phyloP scores from a whole-genome alignment of 768 basidiomycete genomes.

The Hericium coralloides region DNA sequence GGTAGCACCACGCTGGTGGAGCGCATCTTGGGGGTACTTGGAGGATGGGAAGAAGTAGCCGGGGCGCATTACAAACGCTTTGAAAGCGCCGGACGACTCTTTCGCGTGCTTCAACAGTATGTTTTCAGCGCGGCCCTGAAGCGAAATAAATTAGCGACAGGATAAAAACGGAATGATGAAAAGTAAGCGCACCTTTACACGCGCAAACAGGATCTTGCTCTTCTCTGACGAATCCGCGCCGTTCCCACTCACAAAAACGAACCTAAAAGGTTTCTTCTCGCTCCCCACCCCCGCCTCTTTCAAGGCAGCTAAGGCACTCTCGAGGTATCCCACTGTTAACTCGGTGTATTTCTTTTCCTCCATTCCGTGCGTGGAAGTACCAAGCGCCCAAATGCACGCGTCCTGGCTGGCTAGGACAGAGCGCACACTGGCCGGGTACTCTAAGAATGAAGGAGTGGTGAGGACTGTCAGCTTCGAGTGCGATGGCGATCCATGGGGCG shows the following conservation, averaged over 20 bases:
- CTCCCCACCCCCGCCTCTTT: slow-evolving; percentile 11
- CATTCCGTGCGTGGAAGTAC: slow-evolving; percentile 7
- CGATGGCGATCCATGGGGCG: neutral
- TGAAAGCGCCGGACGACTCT: neutral
- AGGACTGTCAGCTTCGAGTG: slow-evolving; percentile 15
- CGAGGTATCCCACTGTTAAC: slow-evolving; percentile 20
- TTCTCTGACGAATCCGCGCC: slow-evolving; percentile 20
- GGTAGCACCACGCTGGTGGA: neutral
- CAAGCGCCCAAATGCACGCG: slow-evolving; percentile 21
- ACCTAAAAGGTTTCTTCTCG: slow-evolving; percentile 14
- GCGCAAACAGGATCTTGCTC: slow-evolving; percentile 13
- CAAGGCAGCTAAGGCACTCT: slow-evolving; percentile 6
- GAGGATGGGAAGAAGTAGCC: slow-evolving; percentile 1
- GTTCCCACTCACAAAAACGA: slow-evolving; percentile 20
- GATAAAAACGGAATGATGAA: neutral
- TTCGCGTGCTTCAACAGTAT: neutral
- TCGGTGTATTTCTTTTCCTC: slow-evolving; percentile 11
- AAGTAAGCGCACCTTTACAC: slow-evolving; percentile 5
- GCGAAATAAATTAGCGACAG: neutral
- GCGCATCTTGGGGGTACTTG: neutral
- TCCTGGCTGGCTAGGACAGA: slow-evolving; percentile 15
- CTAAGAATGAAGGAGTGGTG: slow-evolving; percentile 13
- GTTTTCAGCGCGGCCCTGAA: slow-evolving; percentile 1
- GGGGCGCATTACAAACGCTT: neutral
- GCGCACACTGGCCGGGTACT: slow-evolving; percentile 11